These are phyloP conservation scores for Metroxylon sagu DNA, from an alignment of 176 grass and related monocot genomes.

Conservation along the genomic window DNA sequence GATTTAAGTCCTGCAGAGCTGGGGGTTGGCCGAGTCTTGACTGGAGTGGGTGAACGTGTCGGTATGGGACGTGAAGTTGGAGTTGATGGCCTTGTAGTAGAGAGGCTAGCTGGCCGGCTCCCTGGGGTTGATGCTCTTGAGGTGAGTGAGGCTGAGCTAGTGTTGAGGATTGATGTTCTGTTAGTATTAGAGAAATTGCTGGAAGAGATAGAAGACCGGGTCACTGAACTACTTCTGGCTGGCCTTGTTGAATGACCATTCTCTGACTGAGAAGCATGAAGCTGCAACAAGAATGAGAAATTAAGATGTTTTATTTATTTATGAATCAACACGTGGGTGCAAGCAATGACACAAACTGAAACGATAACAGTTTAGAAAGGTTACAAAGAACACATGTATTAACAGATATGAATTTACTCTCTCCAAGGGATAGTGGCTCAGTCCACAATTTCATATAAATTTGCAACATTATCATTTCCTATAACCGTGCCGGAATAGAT, in stretches of 20 bases:
- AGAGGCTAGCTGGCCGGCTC: slow-evolving; percentile 38
- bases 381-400: not conserved
- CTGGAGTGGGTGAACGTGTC: slow-evolving; percentile 58
- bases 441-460: no score
- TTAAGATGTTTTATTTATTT: no score
- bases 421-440: no score
- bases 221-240: slow-evolving; percentile 64
- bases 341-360: not conserved
- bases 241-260: slow-evolving; percentile 50
- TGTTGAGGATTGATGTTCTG: slow-evolving; percentile 48
- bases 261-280: slow-evolving; percentile 52
- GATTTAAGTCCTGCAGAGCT: slow-evolving; percentile 28
- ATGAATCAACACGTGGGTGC: no score
- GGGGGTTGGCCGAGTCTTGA: slow-evolving; percentile 31
- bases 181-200: slow-evolving; percentile 28
- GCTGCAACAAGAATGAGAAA: slow-evolving; percentile 39
- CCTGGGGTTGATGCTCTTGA: slow-evolving; percentile 68
- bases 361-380: slow-evolving; percentile 2
- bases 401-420: no score
- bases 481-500: no score
- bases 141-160: slow-evolving; percentile 51
- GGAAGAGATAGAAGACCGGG: slow-evolving; percentile 43
- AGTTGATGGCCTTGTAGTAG: slow-evolving; percentile 39
- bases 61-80: slow-evolving; percentile 35
- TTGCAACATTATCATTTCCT: no score